Base-by-base conservation (phyloP, 257 asterid species). In the Nemophila menziesii region DNA sequence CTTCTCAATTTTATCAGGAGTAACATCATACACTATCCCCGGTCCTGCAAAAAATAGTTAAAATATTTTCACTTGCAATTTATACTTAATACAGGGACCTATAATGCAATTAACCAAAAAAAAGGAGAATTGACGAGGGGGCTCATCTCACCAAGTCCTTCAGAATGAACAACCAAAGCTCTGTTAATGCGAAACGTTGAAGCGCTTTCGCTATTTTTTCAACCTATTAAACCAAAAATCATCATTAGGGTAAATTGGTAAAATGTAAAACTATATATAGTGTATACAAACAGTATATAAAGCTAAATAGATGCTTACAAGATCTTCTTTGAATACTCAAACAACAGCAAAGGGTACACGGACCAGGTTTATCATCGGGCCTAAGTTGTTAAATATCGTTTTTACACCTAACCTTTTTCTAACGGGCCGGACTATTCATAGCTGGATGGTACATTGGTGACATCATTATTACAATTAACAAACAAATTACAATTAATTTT, bases 301-400 rank as follows among this genome's bases (percentile, higher is more conserved):
- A 29, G 7, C 2, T 7, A 29, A n/a, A n/a, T n/a, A 29, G 9
- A 29, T 2, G 36, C 64, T 54, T 55, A 81, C 96, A 52, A 75
- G 61, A 39, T 74, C 80, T 75, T 78, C 83, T 58, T 67, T 68
- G 60, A 65, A 78, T 21, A 81, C 96, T 44, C 96, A 93, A 11
- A 86, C 80, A 4, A 86, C 89, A 7, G 93, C 85, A 45, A 66
- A 86, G 45, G 75, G 75, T 8, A 75, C 93, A 27, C 71, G 49
- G 3, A 93, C 93, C 22, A 93, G 96, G 63, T 78, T 86, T 43
- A 86, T 36, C 96, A 86, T 63, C 0, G 93, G 93, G 18, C 93
- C 96, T 20, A 81, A 63, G 52, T 70, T 78, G 55, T 86, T 86
- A 51, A 86, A 86, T 16, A 81, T 75, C 0, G 96, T 86, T 68